Evolutionary conservation across 1,284 basidiomycete species (phyloP).

Genomic region (Erythrobasidium hasegawianum): DNA sequence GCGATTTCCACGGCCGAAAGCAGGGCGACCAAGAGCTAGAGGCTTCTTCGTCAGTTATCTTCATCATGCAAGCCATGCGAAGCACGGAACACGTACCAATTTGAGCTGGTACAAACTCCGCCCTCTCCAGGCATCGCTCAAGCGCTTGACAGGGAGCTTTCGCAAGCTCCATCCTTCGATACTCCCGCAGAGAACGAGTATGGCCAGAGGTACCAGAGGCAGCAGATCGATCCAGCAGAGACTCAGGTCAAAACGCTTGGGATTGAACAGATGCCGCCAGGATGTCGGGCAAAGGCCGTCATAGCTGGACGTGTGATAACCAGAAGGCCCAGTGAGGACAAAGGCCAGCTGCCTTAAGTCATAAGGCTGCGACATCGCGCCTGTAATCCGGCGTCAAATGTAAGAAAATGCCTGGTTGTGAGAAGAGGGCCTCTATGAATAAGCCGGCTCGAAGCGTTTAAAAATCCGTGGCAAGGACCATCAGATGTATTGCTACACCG

Average conservation of each 20-base stretch:
- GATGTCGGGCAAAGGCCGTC: constrained; percentile 24
- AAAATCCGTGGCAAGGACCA: too few species aligned
- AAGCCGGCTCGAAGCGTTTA: too few species aligned
- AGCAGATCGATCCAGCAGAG: constrained; percentile 33
- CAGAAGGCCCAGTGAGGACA: constrained; percentile 20
- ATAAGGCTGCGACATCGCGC: not conserved
- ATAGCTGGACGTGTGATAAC: not conserved
- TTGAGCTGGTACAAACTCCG: constrained; percentile 21
- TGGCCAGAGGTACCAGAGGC: constrained; percentile 25
- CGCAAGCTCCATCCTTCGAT: constrained; percentile 21
- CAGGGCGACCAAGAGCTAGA: constrained; percentile 42
- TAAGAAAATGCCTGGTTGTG: too few species aligned
- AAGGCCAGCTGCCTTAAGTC: constrained; percentile 12
- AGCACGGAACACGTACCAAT: constrained; percentile 5
- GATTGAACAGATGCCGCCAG: constrained; percentile 25
- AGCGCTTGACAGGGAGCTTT: constrained; percentile 21
- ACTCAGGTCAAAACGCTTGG: constrained; percentile 18
- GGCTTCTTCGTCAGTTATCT: not conserved
- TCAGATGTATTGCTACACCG: too few species aligned
- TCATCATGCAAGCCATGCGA: not conserved
- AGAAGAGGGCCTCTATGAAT: too few species aligned
- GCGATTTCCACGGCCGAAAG: constrained; percentile 34
- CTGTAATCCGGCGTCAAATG: too few species aligned
- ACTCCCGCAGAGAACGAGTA: constrained; percentile 23
- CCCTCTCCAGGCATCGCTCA: constrained; percentile 5